These are phyloP conservation scores for Moricandia arvensis DNA, from an alignment of 345 rosid genomes.

Conservation along the genomic window DNA sequence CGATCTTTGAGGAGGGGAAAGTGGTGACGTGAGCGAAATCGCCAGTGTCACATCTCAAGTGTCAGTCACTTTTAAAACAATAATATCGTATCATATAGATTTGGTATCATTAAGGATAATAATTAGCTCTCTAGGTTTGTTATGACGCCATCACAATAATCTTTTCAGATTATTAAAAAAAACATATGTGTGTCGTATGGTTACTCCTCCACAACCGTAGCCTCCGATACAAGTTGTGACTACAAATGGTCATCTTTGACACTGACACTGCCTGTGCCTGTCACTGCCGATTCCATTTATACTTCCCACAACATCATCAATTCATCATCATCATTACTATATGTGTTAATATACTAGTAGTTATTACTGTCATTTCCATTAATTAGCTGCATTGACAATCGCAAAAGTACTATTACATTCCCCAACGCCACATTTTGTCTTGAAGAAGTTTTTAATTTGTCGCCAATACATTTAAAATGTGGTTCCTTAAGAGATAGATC, in stretches of 20 bases:
- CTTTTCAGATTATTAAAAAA: neutral
- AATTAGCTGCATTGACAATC: slow-evolving; percentile 17
- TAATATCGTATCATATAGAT: slow-evolving; percentile 37
- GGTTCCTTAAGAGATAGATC: neutral
- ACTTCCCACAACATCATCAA: slow-evolving; percentile 4
- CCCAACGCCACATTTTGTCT: slow-evolving; percentile 16
- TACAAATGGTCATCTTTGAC: slow-evolving; percentile 46
- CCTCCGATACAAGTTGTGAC: slow-evolving; percentile 29
- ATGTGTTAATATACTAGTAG: neutral
- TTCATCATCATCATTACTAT: slow-evolving; percentile 9
- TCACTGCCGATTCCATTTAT: slow-evolving; percentile 17
- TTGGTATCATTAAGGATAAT: slow-evolving; percentile 41
- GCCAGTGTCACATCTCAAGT: slow-evolving; percentile 37
- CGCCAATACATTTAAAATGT: neutral
- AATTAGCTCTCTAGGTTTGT: slow-evolving; percentile 34
- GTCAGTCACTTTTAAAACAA: slow-evolving; percentile 16
- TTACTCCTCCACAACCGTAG: slow-evolving; percentile 8
- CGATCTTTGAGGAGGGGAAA: slow-evolving; percentile 13
- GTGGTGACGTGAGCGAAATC: slow-evolving; percentile 39
- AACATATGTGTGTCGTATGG: slow-evolving; percentile 14
- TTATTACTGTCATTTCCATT: slow-evolving; percentile 12
- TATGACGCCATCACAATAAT: slow-evolving; percentile 17
- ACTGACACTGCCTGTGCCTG: slow-evolving; percentile 37
- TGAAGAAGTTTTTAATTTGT: neutral
- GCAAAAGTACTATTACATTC: slow-evolving; percentile 1